Conservation (phyloP, 129 eudicot species). For the Daucus carota region DH1_v3.0 NC_030386.2:22956501-22957000, state of each 20-base stretch:
- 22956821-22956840: neutral
- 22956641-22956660: neutral
- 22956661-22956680: neutral
- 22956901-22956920: neutral
- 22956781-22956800: conserved; percentile 6
- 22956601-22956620: neutral
- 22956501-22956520: neutral
- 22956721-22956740: neutral
- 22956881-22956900: too few relatives aligned
- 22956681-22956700: neutral
- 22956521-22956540: conserved; percentile 15
- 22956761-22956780: neutral
- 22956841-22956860: neutral
- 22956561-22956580: neutral
- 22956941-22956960: neutral
- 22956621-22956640: conserved; percentile 8
- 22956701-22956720: conserved; percentile 3
- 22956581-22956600: conserved; percentile 5
- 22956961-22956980: neutral
- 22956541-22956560: conserved; percentile 11
- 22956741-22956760: neutral
- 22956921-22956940: neutral
- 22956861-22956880: neutral
- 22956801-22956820: neutral
- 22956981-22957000: too few relatives aligned